A percentile compares a stretch with the other conserved stretches of the same genome.
phyloP scores from a whole-genome alignment of 192 early-diverging fungal genomes.

The Spinellus fusiger region DNA sequence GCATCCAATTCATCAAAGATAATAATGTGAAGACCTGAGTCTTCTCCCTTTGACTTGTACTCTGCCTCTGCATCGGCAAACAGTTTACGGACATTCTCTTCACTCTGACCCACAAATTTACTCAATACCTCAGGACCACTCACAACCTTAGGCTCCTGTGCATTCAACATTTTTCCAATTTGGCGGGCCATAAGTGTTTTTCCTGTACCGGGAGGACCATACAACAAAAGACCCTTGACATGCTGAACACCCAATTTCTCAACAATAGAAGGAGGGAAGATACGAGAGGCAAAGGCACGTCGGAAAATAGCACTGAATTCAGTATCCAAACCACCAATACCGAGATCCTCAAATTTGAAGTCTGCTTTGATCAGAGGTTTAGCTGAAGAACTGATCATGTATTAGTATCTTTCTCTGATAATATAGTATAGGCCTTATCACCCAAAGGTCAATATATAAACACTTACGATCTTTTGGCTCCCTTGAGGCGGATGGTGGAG shows the following conservation, averaged over 20 bases:
- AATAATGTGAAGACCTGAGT: slow-evolving; percentile 91
- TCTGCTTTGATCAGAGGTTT: slow-evolving; percentile 84
- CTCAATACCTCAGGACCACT: slow-evolving; percentile 95
- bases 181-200: slow-evolving; percentile 98
- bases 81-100: slow-evolving; percentile 95
- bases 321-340: slow-evolving; percentile 93
- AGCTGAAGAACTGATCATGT: slow-evolving; percentile 45
- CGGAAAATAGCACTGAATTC: slow-evolving; percentile 95
- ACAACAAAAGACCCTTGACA: slow-evolving; percentile 87
- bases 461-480: slow-evolving; percentile 32
- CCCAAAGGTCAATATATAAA: background rate
- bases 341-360: slow-evolving; percentile 96
- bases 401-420: background rate
- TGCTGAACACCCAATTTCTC: slow-evolving; percentile 97
- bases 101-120: slow-evolving; percentile 95
- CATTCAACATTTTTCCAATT: slow-evolving; percentile 98
- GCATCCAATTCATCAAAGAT: slow-evolving; percentile 99
- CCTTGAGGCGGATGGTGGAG: slow-evolving; percentile 72
- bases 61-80: slow-evolving; percentile 93
- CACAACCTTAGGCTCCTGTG: slow-evolving; percentile 88
- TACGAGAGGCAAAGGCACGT: slow-evolving; percentile 95
- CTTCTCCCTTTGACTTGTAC: slow-evolving; percentile 89
- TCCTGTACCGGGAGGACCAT: slow-evolving; percentile 94
- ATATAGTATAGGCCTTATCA: background rate
- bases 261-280: slow-evolving; percentile 89